These are phyloP conservation scores for Cyanodermella asteris DNA, from an alignment of 2,329 filamentous ascomycete species.

Conservation along the genomic window DNA sequence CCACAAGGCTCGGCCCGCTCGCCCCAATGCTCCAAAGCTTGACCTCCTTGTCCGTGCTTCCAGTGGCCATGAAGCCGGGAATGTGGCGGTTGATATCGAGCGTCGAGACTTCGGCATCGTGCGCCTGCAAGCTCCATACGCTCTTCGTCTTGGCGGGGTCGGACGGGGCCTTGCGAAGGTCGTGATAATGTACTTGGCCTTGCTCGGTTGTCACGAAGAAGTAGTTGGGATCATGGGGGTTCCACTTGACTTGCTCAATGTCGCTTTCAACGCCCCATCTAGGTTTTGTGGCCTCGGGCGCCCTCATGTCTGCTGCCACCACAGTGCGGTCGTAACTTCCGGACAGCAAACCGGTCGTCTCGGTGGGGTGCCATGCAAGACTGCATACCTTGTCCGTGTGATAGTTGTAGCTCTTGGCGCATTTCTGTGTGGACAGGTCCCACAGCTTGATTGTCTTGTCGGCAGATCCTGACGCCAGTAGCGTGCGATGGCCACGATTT, in stretches of 20 bases:
- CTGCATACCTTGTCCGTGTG: slow-evolving; percentile 98
- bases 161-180: slow-evolving; percentile 54
- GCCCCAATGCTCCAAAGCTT: slow-evolving; percentile 88
- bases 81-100: slow-evolving; percentile 84
- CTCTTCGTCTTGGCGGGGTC: slow-evolving; percentile 58
- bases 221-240: slow-evolving; percentile 76
- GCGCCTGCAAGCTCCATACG: slow-evolving; percentile 85
- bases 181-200: slow-evolving; percentile 81
- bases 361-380: slow-evolving; percentile 72
- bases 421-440: slow-evolving; percentile 81
- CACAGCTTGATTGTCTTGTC: slow-evolving; percentile 96
- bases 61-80: slow-evolving; percentile 81
- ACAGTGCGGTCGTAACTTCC: slow-evolving; percentile 90
- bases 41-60: slow-evolving; percentile 81
- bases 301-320: slow-evolving; percentile 89
- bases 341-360: slow-evolving; percentile 73
- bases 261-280: slow-evolving; percentile 91
- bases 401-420: slow-evolving; percentile 85
- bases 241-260: slow-evolving; percentile 81
- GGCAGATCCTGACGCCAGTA: slow-evolving; percentile 83
- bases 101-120: slow-evolving; percentile 74
- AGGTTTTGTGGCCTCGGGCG: slow-evolving; percentile 58
- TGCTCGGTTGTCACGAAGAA: slow-evolving; percentile 92
- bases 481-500: slow-evolving; percentile 81
- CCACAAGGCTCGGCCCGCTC: slow-evolving; percentile 69